Conservation (phyloP, 306 rosid genomes). For the Gynostemma pentaphyllum region DNA sequence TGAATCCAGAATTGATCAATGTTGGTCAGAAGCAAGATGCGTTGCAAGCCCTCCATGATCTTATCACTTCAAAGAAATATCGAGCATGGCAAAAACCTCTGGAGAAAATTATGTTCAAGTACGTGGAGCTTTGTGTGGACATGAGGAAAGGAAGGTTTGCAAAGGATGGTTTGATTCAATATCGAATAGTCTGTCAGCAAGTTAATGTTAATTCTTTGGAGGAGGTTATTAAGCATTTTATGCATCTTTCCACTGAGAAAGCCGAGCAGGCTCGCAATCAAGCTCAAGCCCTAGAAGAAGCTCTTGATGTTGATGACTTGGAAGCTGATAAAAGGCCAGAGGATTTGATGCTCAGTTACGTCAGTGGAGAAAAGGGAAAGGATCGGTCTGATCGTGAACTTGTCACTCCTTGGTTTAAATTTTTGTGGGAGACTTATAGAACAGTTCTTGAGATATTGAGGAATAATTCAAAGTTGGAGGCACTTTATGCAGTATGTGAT, state of each 20-base stretch:
- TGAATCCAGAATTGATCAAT: slow-evolving; percentile 61
- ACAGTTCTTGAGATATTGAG: slow-evolving; percentile 93
- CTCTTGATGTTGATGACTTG: slow-evolving; percentile 89
- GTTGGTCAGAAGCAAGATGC: slow-evolving; percentile 99
- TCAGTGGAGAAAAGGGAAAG: slow-evolving; percentile 95
- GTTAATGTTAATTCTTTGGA: slow-evolving; percentile 89
- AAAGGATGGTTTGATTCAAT: slow-evolving; percentile 93
- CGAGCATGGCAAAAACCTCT: slow-evolving; percentile 97
- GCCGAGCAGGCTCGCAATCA: slow-evolving; percentile 96
- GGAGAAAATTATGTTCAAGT: slow-evolving; percentile 87
- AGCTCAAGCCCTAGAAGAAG: slow-evolving; percentile 91
- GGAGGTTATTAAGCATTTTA: slow-evolving; percentile 95
- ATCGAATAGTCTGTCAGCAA: slow-evolving; percentile 93
- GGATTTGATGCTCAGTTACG: slow-evolving; percentile 87
- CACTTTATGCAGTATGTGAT: slow-evolving; percentile 69
- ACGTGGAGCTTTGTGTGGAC: slow-evolving; percentile 87
- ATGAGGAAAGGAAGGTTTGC: slow-evolving; percentile 87
- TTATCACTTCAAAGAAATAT: slow-evolving; percentile 80
- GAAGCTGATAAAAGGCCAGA: slow-evolving; percentile 98
- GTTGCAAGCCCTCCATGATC: slow-evolving; percentile 78
- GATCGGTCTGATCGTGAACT: slow-evolving; percentile 89
- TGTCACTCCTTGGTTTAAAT: slow-evolving; percentile 97
- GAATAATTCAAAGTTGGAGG: slow-evolving; percentile 90
- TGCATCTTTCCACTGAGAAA: slow-evolving; percentile 93
- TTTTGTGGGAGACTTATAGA: slow-evolving; percentile 93